A percentile compares a stretch with the other conserved stretches of the same genome.
Conservation (phyloP, 139 green algal species). For the Coelastrella sp. region DNA sequence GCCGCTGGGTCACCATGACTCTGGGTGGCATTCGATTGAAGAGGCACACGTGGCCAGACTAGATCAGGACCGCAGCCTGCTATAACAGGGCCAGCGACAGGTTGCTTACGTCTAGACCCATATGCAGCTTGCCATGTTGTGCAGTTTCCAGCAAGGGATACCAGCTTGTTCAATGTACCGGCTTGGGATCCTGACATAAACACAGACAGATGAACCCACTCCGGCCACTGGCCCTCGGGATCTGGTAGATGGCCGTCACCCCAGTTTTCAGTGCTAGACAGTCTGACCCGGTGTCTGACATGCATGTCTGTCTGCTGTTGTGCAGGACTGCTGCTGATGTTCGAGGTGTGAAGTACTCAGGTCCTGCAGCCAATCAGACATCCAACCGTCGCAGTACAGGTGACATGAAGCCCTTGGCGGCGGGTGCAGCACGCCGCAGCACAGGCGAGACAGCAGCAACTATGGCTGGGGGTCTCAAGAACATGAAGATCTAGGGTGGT, state of each 20-base stretch:
- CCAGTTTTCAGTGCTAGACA: background rate
- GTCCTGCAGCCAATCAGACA: background rate
- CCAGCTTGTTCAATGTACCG: no score
- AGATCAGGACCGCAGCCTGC: no score
- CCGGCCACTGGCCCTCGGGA: no score
- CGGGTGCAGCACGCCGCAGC: background rate
- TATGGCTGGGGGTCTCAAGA: background rate
- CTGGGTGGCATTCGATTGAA: background rate
- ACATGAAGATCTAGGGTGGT: conserved; percentile 15
- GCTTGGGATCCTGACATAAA: no score
- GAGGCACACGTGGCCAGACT: no score
- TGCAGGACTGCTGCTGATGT: conserved; percentile 32
- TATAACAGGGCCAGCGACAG: no score
- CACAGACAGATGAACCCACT: no score
- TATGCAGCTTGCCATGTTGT: no score
- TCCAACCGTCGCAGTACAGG: background rate
- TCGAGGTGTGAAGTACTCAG: background rate
- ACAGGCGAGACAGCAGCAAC: background rate
- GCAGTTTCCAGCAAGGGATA: no score
- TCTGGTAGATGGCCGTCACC: background rate
- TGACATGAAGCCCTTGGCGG: background rate
- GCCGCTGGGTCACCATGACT: background rate
- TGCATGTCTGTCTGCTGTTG: background rate
- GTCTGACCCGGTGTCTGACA: background rate
- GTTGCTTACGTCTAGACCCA: no score